Evolutionary conservation across 2,329 filamentous ascomycete species (phyloP), one percentile per base, ranked within the genome.

Genomic region (Ilyonectria destructans): DNA sequence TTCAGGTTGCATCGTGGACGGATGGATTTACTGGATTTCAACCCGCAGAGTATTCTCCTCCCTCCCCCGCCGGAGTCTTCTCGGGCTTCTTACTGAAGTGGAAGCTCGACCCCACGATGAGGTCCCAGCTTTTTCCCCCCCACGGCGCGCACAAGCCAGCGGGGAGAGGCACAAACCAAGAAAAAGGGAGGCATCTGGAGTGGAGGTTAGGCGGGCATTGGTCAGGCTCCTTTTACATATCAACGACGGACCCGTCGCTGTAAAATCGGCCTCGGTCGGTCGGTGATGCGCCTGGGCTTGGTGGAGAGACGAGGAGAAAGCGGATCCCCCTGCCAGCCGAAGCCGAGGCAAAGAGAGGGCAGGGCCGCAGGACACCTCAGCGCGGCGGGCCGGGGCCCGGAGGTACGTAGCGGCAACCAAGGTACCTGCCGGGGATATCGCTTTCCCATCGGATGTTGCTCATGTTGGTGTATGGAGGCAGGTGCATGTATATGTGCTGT

Each of bases 301-400:
- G 37, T 33, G 23, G 49, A 49, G n/a, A n/a, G 45, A 71, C 70
- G 70, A 71, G 70, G 70, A 64, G 29, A 55, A 52, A 62, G 60
- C n/a, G 66, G 70, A 56, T 40, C 37, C 67, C 68, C 48, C 71
- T 65, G 68, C 72, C 66, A 76, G 74, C 74, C 74, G 74, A 76
- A 76, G 74, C 74, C 74, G 74, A 76, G 74, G 74, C 74, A 76
- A 46, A 73, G 54, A 51, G 46, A 35, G n/a, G 29, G 17, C 15
- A 43, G 40, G 40, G 40, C 40, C 40, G 40, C 40, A 43, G 40
- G 40, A 43, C 40, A 43, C 58, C 46, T 21, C 21, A 29, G 40
- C 13, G 58, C 64, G 60, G 71, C 73, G 73, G 73, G 58, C 72
- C 70, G 73, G 73, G 71, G 63, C 51, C 43, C 71, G 69, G 67